These are phyloP conservation scores for Podila minutissima DNA, from an alignment of 192 early-diverging fungal genomes.

Conservation along the genomic window DNA sequence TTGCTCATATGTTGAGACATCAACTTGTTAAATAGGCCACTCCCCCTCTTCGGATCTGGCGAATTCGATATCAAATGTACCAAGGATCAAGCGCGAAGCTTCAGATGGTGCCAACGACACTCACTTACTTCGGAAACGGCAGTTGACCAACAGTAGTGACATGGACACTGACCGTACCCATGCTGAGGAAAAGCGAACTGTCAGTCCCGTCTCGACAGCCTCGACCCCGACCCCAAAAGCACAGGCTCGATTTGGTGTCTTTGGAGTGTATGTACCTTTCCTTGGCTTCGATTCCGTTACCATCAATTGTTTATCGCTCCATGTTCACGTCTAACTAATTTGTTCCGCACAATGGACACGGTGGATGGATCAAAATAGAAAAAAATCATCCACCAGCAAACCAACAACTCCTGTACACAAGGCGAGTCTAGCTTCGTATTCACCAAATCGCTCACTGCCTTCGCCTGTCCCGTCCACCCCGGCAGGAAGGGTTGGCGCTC, in stretches of 20 bases:
- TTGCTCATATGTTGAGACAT: background rate
- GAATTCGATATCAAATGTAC: background rate
- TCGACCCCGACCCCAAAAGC: background rate
- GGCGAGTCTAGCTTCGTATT: too few species aligned
- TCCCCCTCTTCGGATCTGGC: background rate
- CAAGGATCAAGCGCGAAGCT: constrained; percentile 27
- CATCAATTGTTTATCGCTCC: background rate
- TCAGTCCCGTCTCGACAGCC: background rate
- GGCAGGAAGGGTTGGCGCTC: background rate
- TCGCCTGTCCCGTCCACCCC: background rate
- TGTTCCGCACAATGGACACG: background rate
- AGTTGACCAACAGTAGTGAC: background rate
- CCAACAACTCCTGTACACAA: too few species aligned
- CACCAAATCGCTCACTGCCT: too few species aligned
- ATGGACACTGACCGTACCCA: background rate
- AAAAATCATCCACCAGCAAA: too few species aligned
- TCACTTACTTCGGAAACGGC: background rate
- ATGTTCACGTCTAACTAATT: background rate
- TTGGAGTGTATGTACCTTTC: background rate
- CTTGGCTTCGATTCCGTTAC: background rate
- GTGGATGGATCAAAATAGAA: too few species aligned
- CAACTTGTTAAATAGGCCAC: background rate
- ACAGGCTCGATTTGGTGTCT: background rate
- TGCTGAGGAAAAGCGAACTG: background rate
- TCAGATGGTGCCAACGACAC: constrained; percentile 2